These are phyloP conservation scores for Geum urbanum DNA, from an alignment of 306 rosid species.

Conservation along the genomic window DNA sequence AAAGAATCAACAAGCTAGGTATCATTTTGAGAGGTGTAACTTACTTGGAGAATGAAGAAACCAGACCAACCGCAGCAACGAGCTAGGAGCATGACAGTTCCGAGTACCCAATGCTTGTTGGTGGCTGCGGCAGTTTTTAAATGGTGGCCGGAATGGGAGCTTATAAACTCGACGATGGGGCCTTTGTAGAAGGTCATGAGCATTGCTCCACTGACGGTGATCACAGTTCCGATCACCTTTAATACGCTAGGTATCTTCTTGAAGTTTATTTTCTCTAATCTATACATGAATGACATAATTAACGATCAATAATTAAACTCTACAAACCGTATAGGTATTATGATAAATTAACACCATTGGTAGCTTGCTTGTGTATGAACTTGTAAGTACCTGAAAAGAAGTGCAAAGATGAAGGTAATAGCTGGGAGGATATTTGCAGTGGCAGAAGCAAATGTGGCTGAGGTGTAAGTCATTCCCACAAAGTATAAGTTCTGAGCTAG, in stretches of 20 bases:
- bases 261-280: conserved; percentile 76
- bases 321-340: neutral
- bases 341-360: neutral
- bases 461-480: conserved; percentile 74
- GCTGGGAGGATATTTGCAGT: conserved; percentile 90
- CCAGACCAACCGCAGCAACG: conserved; percentile 87
- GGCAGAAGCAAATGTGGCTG: conserved; percentile 88
- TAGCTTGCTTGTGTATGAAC: too few relatives aligned
- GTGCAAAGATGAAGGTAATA: conserved; percentile 86
- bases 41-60: conserved; percentile 78
- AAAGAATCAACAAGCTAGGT: neutral
- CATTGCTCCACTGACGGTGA: conserved; percentile 89
- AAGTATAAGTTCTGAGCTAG: conserved; percentile 88
- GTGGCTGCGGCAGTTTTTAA: conserved; percentile 15
- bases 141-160: conserved; percentile 28
- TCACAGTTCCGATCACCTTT: conserved; percentile 70
- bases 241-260: conserved; percentile 59
- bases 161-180: conserved; percentile 47
- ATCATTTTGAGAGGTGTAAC: neutral
- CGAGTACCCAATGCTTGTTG: conserved; percentile 68
- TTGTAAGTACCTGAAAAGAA: conserved; percentile 57
- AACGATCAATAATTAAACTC: neutral
- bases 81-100: conserved; percentile 72
- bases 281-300: conserved; percentile 18
- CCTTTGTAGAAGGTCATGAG: conserved; percentile 93